Base-by-base conservation (phyloP, 176 grass and related monocot species). In the Aegilops tauschii region DNA sequence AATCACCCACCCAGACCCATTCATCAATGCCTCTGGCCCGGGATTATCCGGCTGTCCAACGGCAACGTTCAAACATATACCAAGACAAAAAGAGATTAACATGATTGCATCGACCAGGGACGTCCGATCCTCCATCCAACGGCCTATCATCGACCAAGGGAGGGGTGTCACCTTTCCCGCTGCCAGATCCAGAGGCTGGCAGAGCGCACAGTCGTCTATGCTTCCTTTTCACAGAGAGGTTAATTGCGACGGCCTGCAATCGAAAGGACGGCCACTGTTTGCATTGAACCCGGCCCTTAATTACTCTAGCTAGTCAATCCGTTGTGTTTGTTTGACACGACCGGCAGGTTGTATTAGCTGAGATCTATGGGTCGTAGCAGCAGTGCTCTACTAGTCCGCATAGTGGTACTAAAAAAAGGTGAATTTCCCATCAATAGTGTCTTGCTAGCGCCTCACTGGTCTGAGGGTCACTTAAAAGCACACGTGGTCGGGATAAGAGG, bases 371-470 rank as follows among this genome's bases (percentile, higher is more conserved):
- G 29, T 30, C 29, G 29, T 30, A 30, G 29, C 29, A 30, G 2
- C 29, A 30, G 29, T 30, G 1, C 29, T 30, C 1, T 30, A 30
- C 1, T 30, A 30, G n/a, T 2, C 29, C 29, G 2, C 29, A 30
- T 2, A 30, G 29, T 30, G 68, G 76, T 75, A n/a, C n/a, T n/a
- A n/a, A n/a, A 61, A 7, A 1, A 13, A 17, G 5, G 37, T 66
- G 52, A 47, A 34, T 86, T 72, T 45, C 49, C 85, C 36, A 65
- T 63, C 12, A 79, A 45, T 83, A 58, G 16, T 34, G 12, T 81
- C 25, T 73, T 42, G 45, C 70, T 14, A 58, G n/a, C 31, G 31
- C 8, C 20, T 66, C 4, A 9, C 14, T 11, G 6, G 44, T 42
- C 31, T 4, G 17, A 77, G 1, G 59, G 30, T 32, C 42, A 36